phyloP scores from a whole-genome alignment of 805 yeast genomes.

The Yamadazyma takamatsuzukensis region DNA sequence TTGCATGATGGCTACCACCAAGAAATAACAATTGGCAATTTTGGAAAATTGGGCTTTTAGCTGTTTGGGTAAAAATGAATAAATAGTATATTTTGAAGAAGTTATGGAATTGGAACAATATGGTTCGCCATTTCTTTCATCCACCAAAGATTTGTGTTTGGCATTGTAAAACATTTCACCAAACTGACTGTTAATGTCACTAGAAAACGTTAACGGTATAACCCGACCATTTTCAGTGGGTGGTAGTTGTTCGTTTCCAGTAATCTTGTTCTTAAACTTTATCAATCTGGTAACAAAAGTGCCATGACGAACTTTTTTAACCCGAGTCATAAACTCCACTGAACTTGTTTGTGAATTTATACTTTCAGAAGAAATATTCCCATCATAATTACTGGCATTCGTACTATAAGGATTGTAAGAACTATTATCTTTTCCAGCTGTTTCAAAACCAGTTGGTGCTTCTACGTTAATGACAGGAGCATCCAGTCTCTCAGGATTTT shows the following conservation, averaged over 20 bases:
- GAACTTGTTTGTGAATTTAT: conserved; percentile 15
- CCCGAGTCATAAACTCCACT: conserved; percentile 15
- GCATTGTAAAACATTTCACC: conserved; percentile 25
- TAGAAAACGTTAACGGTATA: conserved; percentile 60
- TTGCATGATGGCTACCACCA: conserved; percentile 87
- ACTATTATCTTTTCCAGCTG: conserved; percentile 1
- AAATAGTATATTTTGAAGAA: conserved; percentile 79
- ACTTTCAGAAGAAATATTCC: conserved; percentile 15
- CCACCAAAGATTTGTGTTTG: conserved; percentile 43
- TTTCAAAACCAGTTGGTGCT: neutral
- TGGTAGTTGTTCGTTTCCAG: conserved; percentile 46
- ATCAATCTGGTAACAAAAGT: conserved; percentile 12
- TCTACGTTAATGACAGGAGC: conserved; percentile 22
- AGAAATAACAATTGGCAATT: conserved; percentile 85
- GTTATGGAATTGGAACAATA: conserved; percentile 70
- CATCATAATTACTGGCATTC: conserved; percentile 18
- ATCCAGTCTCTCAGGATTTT: neutral
- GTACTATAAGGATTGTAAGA: conserved; percentile 11
- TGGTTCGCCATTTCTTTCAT: conserved; percentile 63
- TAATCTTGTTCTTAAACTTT: conserved; percentile 29
- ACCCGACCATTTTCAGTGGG: conserved; percentile 68
- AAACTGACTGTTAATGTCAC: conserved; percentile 26
- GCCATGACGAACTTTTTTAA: conserved; percentile 11
- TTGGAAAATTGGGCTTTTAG: conserved; percentile 88
- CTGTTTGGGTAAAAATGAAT: conserved; percentile 85